Conservation (phyloP, 805 yeast genomes). For the Candida dendrica region DNA sequence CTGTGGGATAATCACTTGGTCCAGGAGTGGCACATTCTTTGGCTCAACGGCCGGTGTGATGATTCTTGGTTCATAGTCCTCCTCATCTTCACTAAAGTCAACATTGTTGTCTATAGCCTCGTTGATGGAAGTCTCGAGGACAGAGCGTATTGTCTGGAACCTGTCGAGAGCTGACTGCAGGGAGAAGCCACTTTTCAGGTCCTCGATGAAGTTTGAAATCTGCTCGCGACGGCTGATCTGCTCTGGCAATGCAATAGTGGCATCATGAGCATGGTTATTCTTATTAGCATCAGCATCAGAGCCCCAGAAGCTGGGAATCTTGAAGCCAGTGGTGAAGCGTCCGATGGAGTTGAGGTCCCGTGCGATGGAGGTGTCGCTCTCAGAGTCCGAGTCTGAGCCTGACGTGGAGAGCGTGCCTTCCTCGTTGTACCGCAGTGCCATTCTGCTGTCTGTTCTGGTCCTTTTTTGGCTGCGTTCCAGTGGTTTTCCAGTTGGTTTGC, state of each 20-base stretch:
- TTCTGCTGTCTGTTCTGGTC: too few species aligned
- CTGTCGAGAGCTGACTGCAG: conserved; percentile 45
- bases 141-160: conserved; percentile 31
- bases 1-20: conserved; percentile 45
- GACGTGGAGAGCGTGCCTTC: background rate
- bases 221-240: conserved; percentile 11
- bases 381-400: conserved; percentile 11
- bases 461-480: too few species aligned
- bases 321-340: conserved; percentile 14
- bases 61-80: conserved; percentile 47
- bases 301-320: conserved; percentile 15
- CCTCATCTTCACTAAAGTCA: conserved; percentile 33
- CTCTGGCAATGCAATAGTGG: background rate
- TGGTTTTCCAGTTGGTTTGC: too few species aligned
- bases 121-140: conserved; percentile 22
- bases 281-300: background rate
- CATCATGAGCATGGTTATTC: background rate
- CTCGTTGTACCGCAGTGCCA: too few species aligned
- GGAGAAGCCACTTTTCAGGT: conserved; percentile 37
- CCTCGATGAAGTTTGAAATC: conserved; percentile 25
- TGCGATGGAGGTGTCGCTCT: conserved; percentile 33
- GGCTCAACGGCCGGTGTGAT: conserved; percentile 42
- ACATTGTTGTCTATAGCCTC: conserved; percentile 24
- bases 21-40: conserved; percentile 39
- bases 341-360: conserved; percentile 49